A percentile compares a stretch with the other conserved stretches of the same genome.
These are phyloP conservation scores for Thecaphora frezii DNA, from an alignment of 1,284 basidiomycete genomes.

Conservation along the genomic window DNA sequence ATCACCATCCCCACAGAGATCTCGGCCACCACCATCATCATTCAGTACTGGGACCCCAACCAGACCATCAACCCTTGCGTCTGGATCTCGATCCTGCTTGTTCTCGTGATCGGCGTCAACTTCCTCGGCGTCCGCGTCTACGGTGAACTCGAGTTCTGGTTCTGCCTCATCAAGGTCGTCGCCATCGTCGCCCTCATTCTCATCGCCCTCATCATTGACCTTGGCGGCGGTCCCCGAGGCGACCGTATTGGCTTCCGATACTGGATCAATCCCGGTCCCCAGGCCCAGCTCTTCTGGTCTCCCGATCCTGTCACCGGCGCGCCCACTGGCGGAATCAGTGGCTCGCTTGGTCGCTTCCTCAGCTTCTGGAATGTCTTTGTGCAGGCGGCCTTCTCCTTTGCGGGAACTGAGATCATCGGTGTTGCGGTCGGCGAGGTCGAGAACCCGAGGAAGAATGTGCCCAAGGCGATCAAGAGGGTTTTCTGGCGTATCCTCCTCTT, in stretches of 20 bases:
- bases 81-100: slow-evolving; percentile 64
- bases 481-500: slow-evolving; percentile 60
- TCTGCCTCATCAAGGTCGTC: slow-evolving; percentile 39
- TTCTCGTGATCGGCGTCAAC: slow-evolving; percentile 54
- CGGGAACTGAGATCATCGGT: slow-evolving; percentile 79
- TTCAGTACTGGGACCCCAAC: slow-evolving; percentile 64
- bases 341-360: slow-evolving; percentile 65
- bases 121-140: slow-evolving; percentile 68
- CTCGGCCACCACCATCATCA: slow-evolving; percentile 27
- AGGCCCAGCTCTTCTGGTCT: slow-evolving; percentile 40
- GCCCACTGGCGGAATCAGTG: slow-evolving; percentile 60
- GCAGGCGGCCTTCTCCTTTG: slow-evolving; percentile 78
- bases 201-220: slow-evolving; percentile 41
- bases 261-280: slow-evolving; percentile 62
- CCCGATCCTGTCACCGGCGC: slow-evolving; percentile 27
- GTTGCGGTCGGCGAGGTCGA: slow-evolving; percentile 71
- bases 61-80: slow-evolving; percentile 63
- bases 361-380: slow-evolving; percentile 56
- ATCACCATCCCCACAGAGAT: slow-evolving; percentile 68
- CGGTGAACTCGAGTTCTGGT: slow-evolving; percentile 67
- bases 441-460: slow-evolving; percentile 58
- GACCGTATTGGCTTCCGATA: slow-evolving; percentile 47
- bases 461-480: slow-evolving; percentile 41
- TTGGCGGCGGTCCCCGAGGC: slow-evolving; percentile 38
- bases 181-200: slow-evolving; percentile 45